Conservation (phyloP, 129 eudicot species). For the Deinandra increscens region DNA sequence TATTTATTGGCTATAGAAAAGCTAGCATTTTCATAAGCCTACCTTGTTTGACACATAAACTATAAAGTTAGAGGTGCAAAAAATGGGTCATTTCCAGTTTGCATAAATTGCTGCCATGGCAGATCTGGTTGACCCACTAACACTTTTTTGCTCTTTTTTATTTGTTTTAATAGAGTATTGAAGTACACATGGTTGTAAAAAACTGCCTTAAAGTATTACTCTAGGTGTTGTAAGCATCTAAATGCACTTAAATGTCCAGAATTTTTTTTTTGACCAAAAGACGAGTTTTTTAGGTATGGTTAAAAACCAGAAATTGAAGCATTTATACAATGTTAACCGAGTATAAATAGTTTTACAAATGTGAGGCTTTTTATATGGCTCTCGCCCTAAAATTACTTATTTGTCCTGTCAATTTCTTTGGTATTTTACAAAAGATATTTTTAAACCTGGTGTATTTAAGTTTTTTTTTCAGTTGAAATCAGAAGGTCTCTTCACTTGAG, state of each 20-base stretch:
- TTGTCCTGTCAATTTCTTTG: not conserved
- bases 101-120: not conserved
- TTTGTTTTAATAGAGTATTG: not conserved
- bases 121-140: not conserved
- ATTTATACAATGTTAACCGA: not conserved
- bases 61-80: not conserved
- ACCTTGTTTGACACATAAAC: not conserved
- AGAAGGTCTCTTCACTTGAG: constrained; percentile 85
- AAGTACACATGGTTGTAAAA: not conserved
- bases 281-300: not conserved
- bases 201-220: not conserved
- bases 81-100: not conserved
- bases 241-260: no score
- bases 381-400: not conserved
- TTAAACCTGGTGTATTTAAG: not conserved
- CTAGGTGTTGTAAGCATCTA: not conserved
- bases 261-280: no score
- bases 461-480: constrained; percentile 61
- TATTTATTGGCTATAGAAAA: constrained; percentile 12
- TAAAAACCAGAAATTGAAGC: not conserved
- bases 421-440: constrained; percentile 4
- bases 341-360: constrained; percentile 11
- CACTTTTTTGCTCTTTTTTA: not conserved
- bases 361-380: constrained; percentile 12
- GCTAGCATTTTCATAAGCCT: constrained; percentile 4